These are phyloP conservation scores for Huntiella abstrusa DNA, from an alignment of 2,329 filamentous ascomycete genomes.

Conservation along the genomic window DNA sequence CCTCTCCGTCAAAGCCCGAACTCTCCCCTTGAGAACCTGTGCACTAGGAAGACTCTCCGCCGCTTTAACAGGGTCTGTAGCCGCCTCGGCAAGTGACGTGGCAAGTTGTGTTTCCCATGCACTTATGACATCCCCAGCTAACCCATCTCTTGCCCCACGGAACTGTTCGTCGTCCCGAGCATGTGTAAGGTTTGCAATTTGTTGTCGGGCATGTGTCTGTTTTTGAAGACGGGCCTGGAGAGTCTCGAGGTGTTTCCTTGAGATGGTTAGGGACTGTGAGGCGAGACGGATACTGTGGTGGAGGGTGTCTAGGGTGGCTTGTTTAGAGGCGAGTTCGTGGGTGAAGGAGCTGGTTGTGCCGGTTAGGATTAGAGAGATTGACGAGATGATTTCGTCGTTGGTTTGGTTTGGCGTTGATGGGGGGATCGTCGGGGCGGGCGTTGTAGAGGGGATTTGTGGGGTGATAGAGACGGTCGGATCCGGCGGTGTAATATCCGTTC, in stretches of 20 bases:
- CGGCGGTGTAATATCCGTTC: conserved; percentile 22
- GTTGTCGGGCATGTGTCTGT: conserved; percentile 48
- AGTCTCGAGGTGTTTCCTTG: conserved; percentile 53
- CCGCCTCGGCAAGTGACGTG: conserved; percentile 24
- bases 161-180: conserved; percentile 53
- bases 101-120: conserved; percentile 37
- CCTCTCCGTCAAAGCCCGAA: conserved; percentile 51
- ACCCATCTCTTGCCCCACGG: conserved; percentile 21
- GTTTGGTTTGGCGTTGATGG: conserved; percentile 45
- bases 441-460: conserved; percentile 18
- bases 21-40: conserved; percentile 43
- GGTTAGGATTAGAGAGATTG: conserved; percentile 66
- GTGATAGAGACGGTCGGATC: conserved; percentile 17
- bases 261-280: conserved; percentile 59
- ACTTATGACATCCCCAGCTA: conserved; percentile 26
- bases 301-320: conserved; percentile 62
- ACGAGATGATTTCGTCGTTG: conserved; percentile 59
- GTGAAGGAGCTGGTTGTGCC: conserved; percentile 66
- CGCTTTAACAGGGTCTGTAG: conserved; percentile 21
- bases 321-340: conserved; percentile 63
- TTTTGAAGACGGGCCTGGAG: conserved; percentile 46
- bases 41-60: conserved; percentile 34
- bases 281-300: conserved; percentile 66
- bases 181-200: conserved; percentile 58
- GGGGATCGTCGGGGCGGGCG: conserved; percentile 23